These are phyloP conservation scores for Dactylellina leptospora DNA, from an alignment of 2,329 filamentous ascomycete genomes.

Conservation along the genomic window DNA sequence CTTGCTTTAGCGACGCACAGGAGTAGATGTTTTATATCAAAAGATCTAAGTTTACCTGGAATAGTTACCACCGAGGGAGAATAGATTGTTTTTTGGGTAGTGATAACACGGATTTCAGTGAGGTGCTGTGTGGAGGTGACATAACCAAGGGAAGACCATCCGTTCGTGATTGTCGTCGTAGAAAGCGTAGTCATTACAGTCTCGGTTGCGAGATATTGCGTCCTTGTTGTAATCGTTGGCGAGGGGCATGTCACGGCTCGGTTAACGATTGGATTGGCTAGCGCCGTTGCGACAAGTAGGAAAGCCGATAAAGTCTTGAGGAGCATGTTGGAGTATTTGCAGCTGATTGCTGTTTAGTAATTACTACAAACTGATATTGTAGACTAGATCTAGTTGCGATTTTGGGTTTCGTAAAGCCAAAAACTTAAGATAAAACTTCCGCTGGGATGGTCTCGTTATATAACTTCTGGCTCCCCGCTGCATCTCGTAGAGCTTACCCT, in stretches of 20 bases:
- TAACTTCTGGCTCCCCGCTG: not conserved
- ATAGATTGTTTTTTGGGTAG: conserved; percentile 18
- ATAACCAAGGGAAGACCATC: conserved; percentile 16
- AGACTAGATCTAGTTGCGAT: not conserved
- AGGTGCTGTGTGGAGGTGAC: conserved; percentile 29
- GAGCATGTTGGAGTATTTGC: conserved; percentile 13
- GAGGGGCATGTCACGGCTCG: conserved; percentile 7
- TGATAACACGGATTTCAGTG: conserved; percentile 20
- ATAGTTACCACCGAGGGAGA: conserved; percentile 18
- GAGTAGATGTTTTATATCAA: not conserved
- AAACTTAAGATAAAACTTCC: no score
- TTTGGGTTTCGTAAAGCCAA: no score
- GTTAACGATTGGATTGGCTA: not conserved
- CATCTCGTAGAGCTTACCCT: not conserved
- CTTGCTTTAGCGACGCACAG: not conserved
- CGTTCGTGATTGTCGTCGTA: conserved; percentile 28
- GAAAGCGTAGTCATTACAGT: conserved; percentile 5
- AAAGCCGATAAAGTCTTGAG: not conserved
- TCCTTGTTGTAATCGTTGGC: conserved; percentile 30
- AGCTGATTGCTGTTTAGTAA: not conserved
- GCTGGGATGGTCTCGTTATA: not conserved
- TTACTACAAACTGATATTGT: not conserved
- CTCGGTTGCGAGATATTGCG: conserved; percentile 15
- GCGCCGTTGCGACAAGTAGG: conserved; percentile 3
- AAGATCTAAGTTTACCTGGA: not conserved